Evolutionary conservation across 306 rosid species (phyloP), one percentile per base, ranked within the genome.

Genomic region (Castanea mollissima): DNA sequence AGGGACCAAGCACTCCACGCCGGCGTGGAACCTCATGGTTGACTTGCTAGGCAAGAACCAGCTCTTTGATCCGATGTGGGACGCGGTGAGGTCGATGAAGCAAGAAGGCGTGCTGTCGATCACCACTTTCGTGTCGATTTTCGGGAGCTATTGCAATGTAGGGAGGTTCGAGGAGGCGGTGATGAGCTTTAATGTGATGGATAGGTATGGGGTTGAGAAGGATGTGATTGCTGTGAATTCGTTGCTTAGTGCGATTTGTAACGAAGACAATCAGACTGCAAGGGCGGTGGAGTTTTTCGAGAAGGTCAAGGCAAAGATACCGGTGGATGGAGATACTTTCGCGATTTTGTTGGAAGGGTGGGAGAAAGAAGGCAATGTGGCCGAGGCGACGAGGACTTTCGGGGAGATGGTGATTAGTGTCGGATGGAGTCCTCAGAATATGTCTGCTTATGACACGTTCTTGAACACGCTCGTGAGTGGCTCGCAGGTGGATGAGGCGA

Each of bases 11-110:
- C 95, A 80, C 76, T 72, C 93, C 3, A 78, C 88, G 5, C 71
- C 77, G 14, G 84, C 89, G 1, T 92, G 95, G 95, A 92, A 89
- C 81, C 84, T 89, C 71, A 92, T 92, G 88, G 90, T 89, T 0
- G 93, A 92, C 68, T 41, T 90, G 55, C 64, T 90, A 10, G 97
- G 97, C 8, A 85, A 87, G 65, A 92, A 92, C 67, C 85, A 83
- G 60, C 81, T 89, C 10, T 90, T 92, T n/a, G 93, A 92, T 5
- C 82, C 86, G 38, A 89, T 90, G 97, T 90, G 97, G 95, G 94
- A 87, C 74, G 93, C 93, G 4, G 70, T 92, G 38, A 73, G 93
- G 29, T 83, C 95, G 7, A 92, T 90, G 97, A 91, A 88, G 31
- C 83, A 89, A 35, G 91, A 92, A 20, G 23, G 59, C 2, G 52